A percentile compares a stretch with the other conserved stretches of the same genome.
phyloP scores from a whole-genome alignment of 1,139 yeast species.

The Geotrichum klebahnii region DNA sequence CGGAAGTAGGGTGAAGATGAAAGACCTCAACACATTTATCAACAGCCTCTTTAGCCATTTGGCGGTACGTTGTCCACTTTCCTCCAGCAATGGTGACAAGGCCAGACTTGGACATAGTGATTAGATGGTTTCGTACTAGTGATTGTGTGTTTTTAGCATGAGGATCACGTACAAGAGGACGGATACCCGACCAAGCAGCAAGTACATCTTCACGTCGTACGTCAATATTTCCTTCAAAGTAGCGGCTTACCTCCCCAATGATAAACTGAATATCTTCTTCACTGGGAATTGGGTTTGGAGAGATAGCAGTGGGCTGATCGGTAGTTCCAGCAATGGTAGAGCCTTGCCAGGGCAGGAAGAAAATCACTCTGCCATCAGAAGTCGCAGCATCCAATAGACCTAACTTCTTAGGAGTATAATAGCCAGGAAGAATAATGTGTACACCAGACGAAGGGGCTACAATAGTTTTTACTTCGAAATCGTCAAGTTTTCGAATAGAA shows the following conservation, averaged over 20 bases:
- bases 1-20: slow-evolving; percentile 42
- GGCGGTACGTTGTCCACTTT: slow-evolving; percentile 97
- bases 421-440: slow-evolving; percentile 87
- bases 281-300: slow-evolving; percentile 68
- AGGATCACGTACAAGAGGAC: slow-evolving; percentile 92
- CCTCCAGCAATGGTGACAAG: slow-evolving; percentile 92
- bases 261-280: slow-evolving; percentile 90
- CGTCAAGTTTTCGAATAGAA: slow-evolving; percentile 79
- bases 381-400: slow-evolving; percentile 91
- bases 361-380: slow-evolving; percentile 93
- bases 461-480: slow-evolving; percentile 54
- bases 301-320: slow-evolving; percentile 67
- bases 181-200: slow-evolving; percentile 95
- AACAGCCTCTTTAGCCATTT: slow-evolving; percentile 94
- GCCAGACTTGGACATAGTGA: slow-evolving; percentile 67
- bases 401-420: slow-evolving; percentile 81
- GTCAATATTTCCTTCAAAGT: slow-evolving; percentile 68
- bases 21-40: slow-evolving; percentile 61
- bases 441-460: slow-evolving; percentile 97
- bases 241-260: slow-evolving; percentile 80
- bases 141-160: slow-evolving; percentile 62
- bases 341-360: slow-evolving; percentile 98
- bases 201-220: slow-evolving; percentile 86
- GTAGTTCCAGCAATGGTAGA: slow-evolving; percentile 96
- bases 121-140: slow-evolving; percentile 83